Percentiles rank a stretch among this genome's conserved stretches.
These are phyloP conservation scores for Marchantia polymorpha DNA, from an alignment of 225 moss, liverwort and hornwort species.

Conservation along the genomic window DNA sequence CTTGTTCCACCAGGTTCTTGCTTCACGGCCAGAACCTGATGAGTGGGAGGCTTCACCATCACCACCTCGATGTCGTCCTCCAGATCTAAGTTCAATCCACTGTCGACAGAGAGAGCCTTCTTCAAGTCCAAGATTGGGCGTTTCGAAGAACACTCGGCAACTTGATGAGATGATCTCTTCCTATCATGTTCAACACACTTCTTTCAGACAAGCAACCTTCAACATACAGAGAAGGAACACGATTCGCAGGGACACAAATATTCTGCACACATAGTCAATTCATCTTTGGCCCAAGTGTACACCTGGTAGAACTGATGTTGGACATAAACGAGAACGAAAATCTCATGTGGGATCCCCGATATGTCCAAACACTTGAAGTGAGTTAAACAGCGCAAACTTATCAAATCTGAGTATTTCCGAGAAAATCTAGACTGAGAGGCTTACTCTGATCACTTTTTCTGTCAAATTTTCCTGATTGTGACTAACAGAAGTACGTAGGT, in stretches of 20 bases:
- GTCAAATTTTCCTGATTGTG: neutral
- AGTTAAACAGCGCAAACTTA: too few species aligned
- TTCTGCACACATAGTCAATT: too few species aligned
- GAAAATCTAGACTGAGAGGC: too few species aligned
- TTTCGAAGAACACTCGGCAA: neutral
- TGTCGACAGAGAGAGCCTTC: neutral
- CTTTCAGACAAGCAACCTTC: too few species aligned
- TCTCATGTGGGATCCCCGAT: too few species aligned
- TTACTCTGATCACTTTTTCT: neutral
- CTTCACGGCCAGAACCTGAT: slow-evolving; percentile 14
- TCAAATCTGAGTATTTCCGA: too few species aligned
- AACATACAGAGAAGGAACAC: too few species aligned
- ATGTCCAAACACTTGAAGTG: too few species aligned
- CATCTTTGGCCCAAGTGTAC: too few species aligned
- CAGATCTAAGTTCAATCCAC: neutral
- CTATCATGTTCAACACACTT: neutral
- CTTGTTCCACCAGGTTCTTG: slow-evolving; percentile 13
- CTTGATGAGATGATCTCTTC: slow-evolving; percentile 4
- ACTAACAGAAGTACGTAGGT: neutral
- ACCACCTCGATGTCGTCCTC: slow-evolving; percentile 28
- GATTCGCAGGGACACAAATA: too few species aligned
- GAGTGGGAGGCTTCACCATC: slow-evolving; percentile 21
- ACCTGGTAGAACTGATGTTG: too few species aligned
- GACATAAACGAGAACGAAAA: too few species aligned
- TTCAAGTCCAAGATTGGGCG: neutral